Conservation (phyloP, 805 yeast genomes). For the Clavispora asparagi region DNA sequence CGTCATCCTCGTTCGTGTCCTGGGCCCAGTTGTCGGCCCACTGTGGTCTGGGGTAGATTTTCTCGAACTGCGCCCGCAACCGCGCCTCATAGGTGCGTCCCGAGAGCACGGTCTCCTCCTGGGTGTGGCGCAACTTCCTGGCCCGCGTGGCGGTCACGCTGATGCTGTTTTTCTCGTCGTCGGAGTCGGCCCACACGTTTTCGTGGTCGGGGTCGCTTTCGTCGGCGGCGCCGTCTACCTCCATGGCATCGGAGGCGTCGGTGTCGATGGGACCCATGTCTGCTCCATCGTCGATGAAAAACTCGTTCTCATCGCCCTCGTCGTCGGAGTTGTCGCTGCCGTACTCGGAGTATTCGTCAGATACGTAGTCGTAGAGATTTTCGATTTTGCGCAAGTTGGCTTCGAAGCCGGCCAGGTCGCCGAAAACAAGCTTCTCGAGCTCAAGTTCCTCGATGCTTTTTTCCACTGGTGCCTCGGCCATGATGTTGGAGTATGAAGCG, state of each 20-base stretch:
- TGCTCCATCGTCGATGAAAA: conserved; percentile 42
- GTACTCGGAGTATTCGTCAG: conserved; percentile 6
- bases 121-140: conserved; percentile 65
- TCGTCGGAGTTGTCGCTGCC: conserved; percentile 14
- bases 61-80: conserved; percentile 65
- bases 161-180: conserved; percentile 70
- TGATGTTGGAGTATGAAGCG: not conserved
- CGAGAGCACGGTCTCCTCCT: conserved; percentile 45
- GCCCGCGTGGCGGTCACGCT: conserved; percentile 58
- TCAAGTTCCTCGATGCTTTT: conserved; percentile 81
- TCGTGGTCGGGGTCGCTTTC: conserved; percentile 24
- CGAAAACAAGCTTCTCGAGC: conserved; percentile 83
- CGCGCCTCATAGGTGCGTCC: conserved; percentile 62
- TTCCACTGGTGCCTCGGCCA: not conserved
- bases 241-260: not conserved
- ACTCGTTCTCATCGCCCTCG: conserved; percentile 29
- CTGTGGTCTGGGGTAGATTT: conserved; percentile 75
- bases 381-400: conserved; percentile 57
- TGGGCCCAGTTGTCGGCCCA: conserved; percentile 59
- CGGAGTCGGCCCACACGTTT: conserved; percentile 81
- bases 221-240: not conserved
- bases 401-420: conserved; percentile 76
- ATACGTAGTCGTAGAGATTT: conserved; percentile 45
- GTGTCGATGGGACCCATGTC: conserved; percentile 20
- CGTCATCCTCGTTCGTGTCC: conserved; percentile 16